Evolutionary conservation across 805 yeast species (phyloP).

Genomic region (Jamesozyma gamospora): DNA sequence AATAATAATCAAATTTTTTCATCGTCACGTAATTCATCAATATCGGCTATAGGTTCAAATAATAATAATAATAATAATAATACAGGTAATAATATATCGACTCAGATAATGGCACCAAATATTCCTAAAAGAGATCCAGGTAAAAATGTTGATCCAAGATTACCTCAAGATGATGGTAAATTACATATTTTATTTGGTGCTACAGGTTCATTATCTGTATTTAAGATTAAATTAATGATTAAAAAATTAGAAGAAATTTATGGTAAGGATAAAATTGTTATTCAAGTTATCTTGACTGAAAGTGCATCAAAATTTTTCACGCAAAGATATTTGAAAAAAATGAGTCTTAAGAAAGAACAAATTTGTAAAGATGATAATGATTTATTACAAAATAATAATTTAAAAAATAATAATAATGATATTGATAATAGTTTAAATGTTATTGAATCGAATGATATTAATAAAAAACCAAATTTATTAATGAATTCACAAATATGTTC

Average conservation of each 20-base stretch:
- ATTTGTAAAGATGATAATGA: not conserved
- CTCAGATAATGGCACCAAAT: constrained; percentile 10
- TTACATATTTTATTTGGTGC: constrained; percentile 79
- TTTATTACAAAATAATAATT: too few relatives aligned
- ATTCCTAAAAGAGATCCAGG: constrained; percentile 34
- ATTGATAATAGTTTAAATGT: too few relatives aligned
- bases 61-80: too few relatives aligned
- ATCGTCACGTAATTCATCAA: too few relatives aligned
- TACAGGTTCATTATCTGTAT: constrained; percentile 80
- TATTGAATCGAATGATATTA: too few relatives aligned
- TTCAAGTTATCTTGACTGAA: constrained; percentile 77
- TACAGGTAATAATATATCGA: too few relatives aligned
- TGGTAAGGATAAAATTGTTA: constrained; percentile 62
- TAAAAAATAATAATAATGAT: not conserved
- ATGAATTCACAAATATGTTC: too few relatives aligned
- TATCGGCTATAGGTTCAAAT: too few relatives aligned
- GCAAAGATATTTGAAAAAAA: constrained; percentile 12
- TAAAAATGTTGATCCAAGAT: constrained; percentile 47
- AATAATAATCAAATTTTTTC: too few relatives aligned
- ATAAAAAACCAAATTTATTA: too few relatives aligned
- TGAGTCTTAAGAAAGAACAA: constrained; percentile 2
- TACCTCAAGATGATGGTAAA: constrained; percentile 76
- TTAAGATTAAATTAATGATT: constrained; percentile 68
- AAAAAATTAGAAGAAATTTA: constrained; percentile 73
- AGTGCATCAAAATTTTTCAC: constrained; percentile 68